phyloP scores from a whole-genome alignment of 176 grass and related monocot species.

The Eremochloa ophiuroides region DNA sequence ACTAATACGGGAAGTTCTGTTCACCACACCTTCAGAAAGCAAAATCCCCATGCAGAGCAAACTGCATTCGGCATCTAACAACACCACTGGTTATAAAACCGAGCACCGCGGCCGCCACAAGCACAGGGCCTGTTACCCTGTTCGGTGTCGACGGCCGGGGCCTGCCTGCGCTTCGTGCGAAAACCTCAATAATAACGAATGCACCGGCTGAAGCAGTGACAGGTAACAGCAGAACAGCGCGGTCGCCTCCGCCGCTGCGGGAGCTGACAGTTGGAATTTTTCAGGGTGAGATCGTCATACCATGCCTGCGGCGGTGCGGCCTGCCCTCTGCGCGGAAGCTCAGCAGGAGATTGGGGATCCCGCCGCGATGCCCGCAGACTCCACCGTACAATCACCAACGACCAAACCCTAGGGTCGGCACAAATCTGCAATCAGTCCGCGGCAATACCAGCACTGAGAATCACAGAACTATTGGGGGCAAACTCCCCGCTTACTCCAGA shows the following conservation, averaged over 20 bases:
- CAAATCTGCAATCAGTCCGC: background rate
- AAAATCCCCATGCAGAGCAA: background rate
- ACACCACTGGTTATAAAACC: background rate
- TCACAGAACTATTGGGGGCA: background rate
- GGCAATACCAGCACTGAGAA: background rate
- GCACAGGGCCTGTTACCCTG: background rate
- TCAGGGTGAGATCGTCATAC: constrained; percentile 1
- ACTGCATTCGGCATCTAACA: background rate
- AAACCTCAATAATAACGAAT: background rate
- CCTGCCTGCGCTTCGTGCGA: background rate
- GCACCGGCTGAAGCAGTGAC: background rate
- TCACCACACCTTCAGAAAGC: background rate
- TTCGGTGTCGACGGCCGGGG: background rate
- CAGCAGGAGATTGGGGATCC: background rate
- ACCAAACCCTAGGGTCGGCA: constrained; percentile 22
- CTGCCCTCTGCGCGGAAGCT: background rate
- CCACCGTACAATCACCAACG: background rate
- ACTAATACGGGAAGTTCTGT: background rate
- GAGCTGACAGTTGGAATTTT: background rate
- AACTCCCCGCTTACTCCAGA: background rate
- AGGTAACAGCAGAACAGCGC: background rate
- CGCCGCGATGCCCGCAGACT: background rate
- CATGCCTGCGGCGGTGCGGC: too few relatives aligned
- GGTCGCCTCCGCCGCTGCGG: background rate
- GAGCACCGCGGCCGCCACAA: background rate